These are phyloP conservation scores for Ogataea sp. DNA, from an alignment of 805 yeast genomes.

Conservation along the genomic window DNA sequence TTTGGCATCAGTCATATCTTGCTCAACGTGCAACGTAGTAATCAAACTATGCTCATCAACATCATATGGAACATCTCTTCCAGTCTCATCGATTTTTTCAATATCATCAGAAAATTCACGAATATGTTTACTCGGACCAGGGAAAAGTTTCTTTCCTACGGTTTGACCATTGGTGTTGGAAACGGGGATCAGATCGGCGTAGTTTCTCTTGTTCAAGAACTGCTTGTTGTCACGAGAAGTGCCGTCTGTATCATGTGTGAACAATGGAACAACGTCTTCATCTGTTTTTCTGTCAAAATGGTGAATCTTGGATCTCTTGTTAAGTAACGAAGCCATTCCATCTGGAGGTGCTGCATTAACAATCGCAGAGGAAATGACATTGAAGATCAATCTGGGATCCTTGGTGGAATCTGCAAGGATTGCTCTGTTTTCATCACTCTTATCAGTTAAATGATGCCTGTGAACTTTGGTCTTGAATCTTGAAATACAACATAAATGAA, in stretches of 20 bases:
- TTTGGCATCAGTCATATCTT: conserved; percentile 36
- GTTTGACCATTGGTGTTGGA: conserved; percentile 22
- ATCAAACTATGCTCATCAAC: conserved; percentile 49
- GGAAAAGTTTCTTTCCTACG: conserved; percentile 22
- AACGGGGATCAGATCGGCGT: conserved; percentile 58
- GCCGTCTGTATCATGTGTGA: conserved; percentile 52
- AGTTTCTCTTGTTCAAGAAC: conserved; percentile 61
- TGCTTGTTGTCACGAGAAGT: conserved; percentile 32
- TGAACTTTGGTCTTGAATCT: conserved; percentile 53
- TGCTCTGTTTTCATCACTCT: conserved; percentile 29
- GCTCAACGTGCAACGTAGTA: conserved; percentile 69
- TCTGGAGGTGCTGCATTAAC: conserved; percentile 90
- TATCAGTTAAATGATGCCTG: conserved; percentile 26
- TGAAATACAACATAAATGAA: conserved; percentile 82
- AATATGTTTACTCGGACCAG: conserved; percentile 30
- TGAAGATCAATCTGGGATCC: conserved; percentile 73
- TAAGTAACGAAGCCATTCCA: conserved; percentile 68
- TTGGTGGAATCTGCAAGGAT: conserved; percentile 44
- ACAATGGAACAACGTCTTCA: conserved; percentile 77
- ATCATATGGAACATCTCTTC: conserved; percentile 38
- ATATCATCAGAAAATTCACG: conserved; percentile 4
- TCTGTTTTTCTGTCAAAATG: conserved; percentile 55
- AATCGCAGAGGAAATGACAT: conserved; percentile 85
- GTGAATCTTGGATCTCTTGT: conserved; percentile 62
- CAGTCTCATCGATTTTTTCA: conserved; percentile 5